Evolutionary conservation across 2,329 filamentous ascomycete species (phyloP).

Genomic region (Claviceps spartinae): DNA sequence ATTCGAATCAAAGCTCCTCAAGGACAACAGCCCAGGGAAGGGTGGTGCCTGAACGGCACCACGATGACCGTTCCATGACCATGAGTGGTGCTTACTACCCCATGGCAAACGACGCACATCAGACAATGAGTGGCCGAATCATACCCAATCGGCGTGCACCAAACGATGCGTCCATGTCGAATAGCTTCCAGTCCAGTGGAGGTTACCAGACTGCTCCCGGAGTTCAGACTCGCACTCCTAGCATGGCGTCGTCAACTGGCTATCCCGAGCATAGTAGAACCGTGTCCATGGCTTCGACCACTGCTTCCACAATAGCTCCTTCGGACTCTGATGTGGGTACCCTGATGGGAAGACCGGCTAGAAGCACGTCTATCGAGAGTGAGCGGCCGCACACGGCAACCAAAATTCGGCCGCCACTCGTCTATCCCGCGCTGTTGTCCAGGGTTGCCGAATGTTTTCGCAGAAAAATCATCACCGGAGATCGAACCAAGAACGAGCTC

Average conservation of each 20-base stretch:
- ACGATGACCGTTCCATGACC: slow-evolving; percentile 90
- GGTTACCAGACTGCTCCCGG: slow-evolving; percentile 34
- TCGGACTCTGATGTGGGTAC: slow-evolving; percentile 38
- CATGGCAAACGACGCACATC: slow-evolving; percentile 64
- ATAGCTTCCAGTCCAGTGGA: slow-evolving; percentile 22
- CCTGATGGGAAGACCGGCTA: slow-evolving; percentile 43
- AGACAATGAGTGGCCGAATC: slow-evolving; percentile 85
- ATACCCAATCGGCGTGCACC: slow-evolving; percentile 58
- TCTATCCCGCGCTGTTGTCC: slow-evolving; percentile 90
- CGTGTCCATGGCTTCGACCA: slow-evolving; percentile 87
- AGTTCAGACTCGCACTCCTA: slow-evolving; percentile 44
- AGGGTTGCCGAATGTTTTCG: slow-evolving; percentile 85
- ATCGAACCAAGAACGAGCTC: slow-evolving; percentile 90
- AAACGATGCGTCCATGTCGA: slow-evolving; percentile 24
- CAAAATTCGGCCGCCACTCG: slow-evolving; percentile 63
- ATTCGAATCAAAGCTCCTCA: slow-evolving; percentile 48
- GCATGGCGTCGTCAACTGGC: slow-evolving; percentile 43
- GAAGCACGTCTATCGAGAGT: slow-evolving; percentile 40
- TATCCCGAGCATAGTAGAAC: slow-evolving; percentile 43
- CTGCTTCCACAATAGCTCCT: slow-evolving; percentile 55
- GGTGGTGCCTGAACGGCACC: slow-evolving; percentile 77
- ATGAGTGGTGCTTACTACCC: slow-evolving; percentile 64
- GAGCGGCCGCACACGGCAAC: slow-evolving; percentile 41
- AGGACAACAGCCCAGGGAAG: slow-evolving; percentile 84
- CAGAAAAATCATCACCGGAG: slow-evolving; percentile 71